Conservation (phyloP, 2,329 filamentous ascomycete species). For the Fonsecaea nubica region DNA sequence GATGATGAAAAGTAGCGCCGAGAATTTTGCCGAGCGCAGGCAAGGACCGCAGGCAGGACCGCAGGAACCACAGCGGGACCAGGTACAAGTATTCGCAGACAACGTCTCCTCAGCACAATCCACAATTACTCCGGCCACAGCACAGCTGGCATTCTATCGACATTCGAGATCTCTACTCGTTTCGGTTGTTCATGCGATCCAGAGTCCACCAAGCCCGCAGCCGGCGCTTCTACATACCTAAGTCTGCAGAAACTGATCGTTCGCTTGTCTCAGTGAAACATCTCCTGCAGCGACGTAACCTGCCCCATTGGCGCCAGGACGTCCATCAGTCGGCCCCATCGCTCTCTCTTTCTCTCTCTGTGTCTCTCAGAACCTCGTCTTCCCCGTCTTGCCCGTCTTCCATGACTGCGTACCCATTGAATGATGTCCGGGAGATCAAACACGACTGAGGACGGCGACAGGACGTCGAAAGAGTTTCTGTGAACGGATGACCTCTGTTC, state of each 20-base stretch:
- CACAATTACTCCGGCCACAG: constrained; percentile 16
- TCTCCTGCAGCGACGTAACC: neutral
- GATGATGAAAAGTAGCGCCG: constrained; percentile 12
- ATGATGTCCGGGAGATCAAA: neutral
- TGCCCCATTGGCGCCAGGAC: neutral
- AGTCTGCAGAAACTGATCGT: neutral
- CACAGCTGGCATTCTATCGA: neutral
- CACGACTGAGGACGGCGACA: neutral
- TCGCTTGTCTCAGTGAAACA: neutral
- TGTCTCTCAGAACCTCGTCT: neutral
- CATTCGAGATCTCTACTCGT: constrained; percentile 10
- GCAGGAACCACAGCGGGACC: neutral
- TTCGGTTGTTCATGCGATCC: neutral
- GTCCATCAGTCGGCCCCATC: neutral
- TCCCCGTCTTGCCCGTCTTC: neutral
- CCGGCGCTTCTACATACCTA: neutral
- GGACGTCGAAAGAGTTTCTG: constrained; percentile 2
- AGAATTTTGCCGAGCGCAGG: constrained; percentile 26
- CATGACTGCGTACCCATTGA: neutral
- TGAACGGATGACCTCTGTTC: neutral
- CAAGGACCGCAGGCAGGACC: neutral
- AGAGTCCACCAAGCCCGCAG: neutral
- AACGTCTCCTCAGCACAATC: neutral
- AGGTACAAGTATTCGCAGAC: neutral
- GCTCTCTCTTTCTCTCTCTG: too few relatives aligned